A percentile compares a stretch with the other conserved stretches of the same genome.
Evolutionary conservation across 768 basidiomycete genomes (phyloP).

Genomic region (Paxillus rubicundulus): DNA sequence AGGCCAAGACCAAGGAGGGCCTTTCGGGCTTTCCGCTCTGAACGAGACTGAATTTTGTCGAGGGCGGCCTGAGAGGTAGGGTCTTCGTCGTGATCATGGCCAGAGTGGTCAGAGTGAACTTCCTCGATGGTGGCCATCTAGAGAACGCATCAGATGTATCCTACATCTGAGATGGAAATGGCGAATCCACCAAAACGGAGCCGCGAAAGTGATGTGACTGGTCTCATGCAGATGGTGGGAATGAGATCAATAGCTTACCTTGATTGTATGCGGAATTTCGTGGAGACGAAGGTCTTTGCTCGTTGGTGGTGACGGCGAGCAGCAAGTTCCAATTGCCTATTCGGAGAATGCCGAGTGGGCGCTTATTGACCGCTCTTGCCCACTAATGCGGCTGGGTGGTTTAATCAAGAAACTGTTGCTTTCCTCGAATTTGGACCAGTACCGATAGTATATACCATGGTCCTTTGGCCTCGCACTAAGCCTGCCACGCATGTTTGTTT

Average conservation of each 20-base stretch:
- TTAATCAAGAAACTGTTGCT: too few species aligned
- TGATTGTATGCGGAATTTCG: conserved; percentile 12
- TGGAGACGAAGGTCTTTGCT: conserved; percentile 24
- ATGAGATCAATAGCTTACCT: conserved; percentile 15
- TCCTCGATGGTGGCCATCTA: conserved; percentile 87
- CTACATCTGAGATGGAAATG: conserved; percentile 26
- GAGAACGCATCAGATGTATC: conserved; percentile 23
- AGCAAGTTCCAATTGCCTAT: conserved; percentile 12
- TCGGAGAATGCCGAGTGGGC: conserved; percentile 28
- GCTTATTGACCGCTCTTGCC: conserved; percentile 1
- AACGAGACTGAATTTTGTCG: conserved; percentile 91
- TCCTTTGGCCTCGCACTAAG: too few species aligned
- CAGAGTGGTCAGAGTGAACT: conserved; percentile 76
- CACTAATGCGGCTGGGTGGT: too few species aligned
- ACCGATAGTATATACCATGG: too few species aligned
- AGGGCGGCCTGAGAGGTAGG: conserved; percentile 81
- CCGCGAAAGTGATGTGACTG: background rate
- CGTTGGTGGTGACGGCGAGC: conserved; percentile 35
- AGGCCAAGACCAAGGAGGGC: conserved; percentile 87
- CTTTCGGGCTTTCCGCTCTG: conserved; percentile 94
- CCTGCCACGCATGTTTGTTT: too few species aligned
- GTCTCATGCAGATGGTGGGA: background rate
- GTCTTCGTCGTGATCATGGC: conserved; percentile 74
- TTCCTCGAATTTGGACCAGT: too few species aligned
- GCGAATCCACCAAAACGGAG: conserved; percentile 29